phyloP scores from a whole-genome alignment of 345 rosid genomes.

The Moricandia arvensis region DNA sequence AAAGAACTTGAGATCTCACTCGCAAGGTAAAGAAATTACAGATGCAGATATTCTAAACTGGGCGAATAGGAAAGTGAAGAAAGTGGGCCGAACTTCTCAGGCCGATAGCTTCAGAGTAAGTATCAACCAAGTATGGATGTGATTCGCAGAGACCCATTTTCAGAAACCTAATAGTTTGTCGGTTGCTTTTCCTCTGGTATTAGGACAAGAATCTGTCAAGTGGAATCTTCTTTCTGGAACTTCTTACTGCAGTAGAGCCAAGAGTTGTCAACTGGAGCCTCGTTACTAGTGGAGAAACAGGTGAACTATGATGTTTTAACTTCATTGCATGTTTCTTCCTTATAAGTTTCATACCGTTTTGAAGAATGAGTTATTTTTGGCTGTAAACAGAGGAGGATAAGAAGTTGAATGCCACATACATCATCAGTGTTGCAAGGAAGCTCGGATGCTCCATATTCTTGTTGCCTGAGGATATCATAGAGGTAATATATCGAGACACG shows the following conservation, averaged over 20 bases:
- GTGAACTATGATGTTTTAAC: constrained; percentile 33
- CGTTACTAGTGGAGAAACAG: constrained; percentile 70
- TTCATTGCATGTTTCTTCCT: neutral
- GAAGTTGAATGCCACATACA: constrained; percentile 82
- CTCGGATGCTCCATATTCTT: constrained; percentile 90
- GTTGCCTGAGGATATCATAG: constrained; percentile 91
- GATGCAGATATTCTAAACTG: constrained; percentile 76
- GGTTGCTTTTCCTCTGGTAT: neutral
- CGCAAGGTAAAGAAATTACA: constrained; percentile 79
- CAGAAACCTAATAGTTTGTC: neutral
- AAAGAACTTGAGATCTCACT: constrained; percentile 67
- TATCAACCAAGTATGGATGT: neutral
- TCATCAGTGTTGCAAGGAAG: constrained; percentile 91
- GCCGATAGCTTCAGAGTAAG: constrained; percentile 85
- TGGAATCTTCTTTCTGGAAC: constrained; percentile 84
- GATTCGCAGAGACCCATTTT: neutral
- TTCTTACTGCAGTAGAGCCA: constrained; percentile 74
- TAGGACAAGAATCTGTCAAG: constrained; percentile 74
- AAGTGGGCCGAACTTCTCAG: constrained; percentile 53
- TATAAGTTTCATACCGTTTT: neutral
- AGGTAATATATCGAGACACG: constrained; percentile 44
- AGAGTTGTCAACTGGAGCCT: constrained; percentile 87
- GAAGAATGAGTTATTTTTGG: neutral
- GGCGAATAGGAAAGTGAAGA: constrained; percentile 85
- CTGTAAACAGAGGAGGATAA: constrained; percentile 69